phyloP scores from a whole-genome alignment of 441 rosid genomes.

The Lepidium campestre region DNA sequence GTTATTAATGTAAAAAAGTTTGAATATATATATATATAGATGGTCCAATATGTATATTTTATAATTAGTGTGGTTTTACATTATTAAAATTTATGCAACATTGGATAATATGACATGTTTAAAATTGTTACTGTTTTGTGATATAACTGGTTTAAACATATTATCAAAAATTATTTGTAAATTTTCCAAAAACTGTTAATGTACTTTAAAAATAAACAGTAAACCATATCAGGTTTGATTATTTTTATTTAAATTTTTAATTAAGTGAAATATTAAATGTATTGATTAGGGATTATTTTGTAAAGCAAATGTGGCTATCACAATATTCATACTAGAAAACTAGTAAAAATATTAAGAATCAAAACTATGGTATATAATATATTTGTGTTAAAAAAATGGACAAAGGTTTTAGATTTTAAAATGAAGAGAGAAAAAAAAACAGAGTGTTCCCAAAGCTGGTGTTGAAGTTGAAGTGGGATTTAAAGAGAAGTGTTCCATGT shows the following conservation, averaged over 20 bases:
- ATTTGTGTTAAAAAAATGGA: background rate
- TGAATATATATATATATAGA: too few species aligned
- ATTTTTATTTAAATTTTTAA: too few species aligned
- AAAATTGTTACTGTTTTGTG: background rate
- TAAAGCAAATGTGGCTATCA: background rate
- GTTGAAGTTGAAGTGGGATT: constrained; percentile 18
- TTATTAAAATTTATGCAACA: background rate
- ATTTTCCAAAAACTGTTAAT: too few species aligned
- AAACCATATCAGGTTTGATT: too few species aligned
- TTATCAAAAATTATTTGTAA: background rate
- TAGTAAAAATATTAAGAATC: background rate
- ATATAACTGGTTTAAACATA: too few species aligned
- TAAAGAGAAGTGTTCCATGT: constrained; percentile 40
- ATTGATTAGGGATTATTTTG: background rate
- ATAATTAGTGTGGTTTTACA: background rate
- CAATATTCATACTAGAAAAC: background rate
- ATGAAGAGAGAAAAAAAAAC: background rate
- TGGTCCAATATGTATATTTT: background rate
- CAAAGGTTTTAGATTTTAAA: background rate
- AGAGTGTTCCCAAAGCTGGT: constrained; percentile 16
- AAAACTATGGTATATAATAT: background rate
- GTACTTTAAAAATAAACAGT: too few species aligned
- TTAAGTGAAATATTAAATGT: background rate
- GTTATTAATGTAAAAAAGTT: too few species aligned
- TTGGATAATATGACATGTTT: too few species aligned